Conservation (phyloP, 208 protist genomes). For the Balamuthia mandrillaris region DNA sequence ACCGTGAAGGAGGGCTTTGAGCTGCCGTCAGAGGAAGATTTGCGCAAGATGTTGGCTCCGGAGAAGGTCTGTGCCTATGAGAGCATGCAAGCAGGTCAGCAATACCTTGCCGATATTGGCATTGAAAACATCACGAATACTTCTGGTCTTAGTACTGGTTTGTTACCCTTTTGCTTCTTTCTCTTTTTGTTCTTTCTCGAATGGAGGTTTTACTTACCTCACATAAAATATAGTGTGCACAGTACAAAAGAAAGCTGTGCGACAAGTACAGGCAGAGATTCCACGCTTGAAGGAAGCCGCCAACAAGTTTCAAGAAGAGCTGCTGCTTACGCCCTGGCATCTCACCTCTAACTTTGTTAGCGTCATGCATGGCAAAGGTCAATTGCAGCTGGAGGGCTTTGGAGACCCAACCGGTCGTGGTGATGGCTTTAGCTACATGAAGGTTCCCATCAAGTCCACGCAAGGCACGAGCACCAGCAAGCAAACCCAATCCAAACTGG, state of each 20-base stretch:
- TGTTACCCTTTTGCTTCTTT: no score
- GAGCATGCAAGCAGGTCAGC: conserved; percentile 49
- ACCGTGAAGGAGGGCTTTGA: conserved; percentile 50
- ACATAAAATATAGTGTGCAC: no score
- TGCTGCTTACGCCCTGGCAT: conserved; percentile 60
- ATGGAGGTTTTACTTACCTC: no score
- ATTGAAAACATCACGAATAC: conserved; percentile 51
- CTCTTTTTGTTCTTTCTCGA: no score
- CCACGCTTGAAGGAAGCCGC: background rate
- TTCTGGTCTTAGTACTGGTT: background rate
- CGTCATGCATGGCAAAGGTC: conserved; percentile 53
- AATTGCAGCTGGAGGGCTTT: conserved; percentile 48
- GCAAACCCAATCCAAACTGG: background rate
- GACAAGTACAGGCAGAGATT: background rate
- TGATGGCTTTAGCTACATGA: conserved; percentile 49
- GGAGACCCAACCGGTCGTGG: conserved; percentile 48
- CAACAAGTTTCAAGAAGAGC: conserved; percentile 43
- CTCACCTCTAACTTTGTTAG: conserved; percentile 47
- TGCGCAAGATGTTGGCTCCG: conserved; percentile 52
- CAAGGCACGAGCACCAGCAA: conserved; percentile 41
- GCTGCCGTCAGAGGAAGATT: conserved; percentile 58
- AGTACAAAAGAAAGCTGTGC: no score
- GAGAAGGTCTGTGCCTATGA: conserved; percentile 57
- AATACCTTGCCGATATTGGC: conserved; percentile 51
- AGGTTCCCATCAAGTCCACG: conserved; percentile 51